Base-by-base conservation (phyloP, 306 rosid genomes). In the Quercus parvula region DNA sequence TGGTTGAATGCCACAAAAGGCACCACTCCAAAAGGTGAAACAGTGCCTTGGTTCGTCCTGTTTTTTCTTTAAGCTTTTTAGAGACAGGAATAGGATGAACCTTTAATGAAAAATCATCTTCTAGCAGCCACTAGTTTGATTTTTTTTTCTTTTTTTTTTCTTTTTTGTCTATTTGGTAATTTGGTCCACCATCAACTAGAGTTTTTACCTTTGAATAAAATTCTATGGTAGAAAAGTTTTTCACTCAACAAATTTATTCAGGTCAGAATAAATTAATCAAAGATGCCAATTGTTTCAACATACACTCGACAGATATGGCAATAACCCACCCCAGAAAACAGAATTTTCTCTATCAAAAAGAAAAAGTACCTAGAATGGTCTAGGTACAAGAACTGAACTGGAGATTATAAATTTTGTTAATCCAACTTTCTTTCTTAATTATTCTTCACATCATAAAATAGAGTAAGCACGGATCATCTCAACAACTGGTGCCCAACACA, bases 401-500 rank as follows among this genome's bases (percentile, higher is more conserved):
- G 75, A 55, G 73, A 75, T 79, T 67, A 69, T 81, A 85, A 85
- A 56, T 25, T 88, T 70, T 83, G 82, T 79, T 73, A 71, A 46
- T 41, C 72, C 49, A 73, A 73, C 73, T 75, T 59, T 25, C 68
- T 72, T 67, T 57, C 56, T 52, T 28, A 27, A 7, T 67, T 63
- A 27, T 27, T 81, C 61, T 66, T 81, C 49, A 63, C 20, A 44
- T 79, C 85, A 85, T 74, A 52, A 80, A 70, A 88, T 79, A 27
- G 94, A 93, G 83, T 91, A 93, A 72, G 98, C 97, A 78, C 99
- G 97, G 70, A 93, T 89, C 84, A 93, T 93, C 86, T 96, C 98
- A 70, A 93, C 87, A 61, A 92, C 94, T 22, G 97, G 97, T 71
- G 99, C 98, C 68, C 85, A 84, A 85, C 99, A 96, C 99, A 96